Evolutionary conservation across 139 green algal species (phyloP), one percentile per base, ranked within the genome.

Genomic region (Picochlorum sp.): DNA sequence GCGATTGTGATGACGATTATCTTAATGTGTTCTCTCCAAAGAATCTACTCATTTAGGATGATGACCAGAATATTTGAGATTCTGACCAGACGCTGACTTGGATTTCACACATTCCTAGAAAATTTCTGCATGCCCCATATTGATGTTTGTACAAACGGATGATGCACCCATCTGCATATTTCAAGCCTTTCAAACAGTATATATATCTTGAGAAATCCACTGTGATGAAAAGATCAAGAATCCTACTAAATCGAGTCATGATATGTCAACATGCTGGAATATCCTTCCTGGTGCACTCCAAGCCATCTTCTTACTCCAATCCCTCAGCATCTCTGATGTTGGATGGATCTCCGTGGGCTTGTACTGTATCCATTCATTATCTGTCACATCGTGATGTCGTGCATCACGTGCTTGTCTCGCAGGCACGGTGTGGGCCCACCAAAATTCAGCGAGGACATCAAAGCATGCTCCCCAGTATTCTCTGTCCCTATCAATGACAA

Each of bases 391-490:
- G 9, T 26, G 18, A 41, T 41, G 34, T 13, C 34, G 8, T 54
- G n/a, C 15, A 38, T 65, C 68, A 30, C 74, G 20, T 2, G 56
- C 63, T 51, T 76, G 72, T 64, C 75, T 79, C 30, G 69, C 79
- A 6, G 82, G 82, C 20, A 85, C 64, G 6, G 84, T 69, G 56
- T 88, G 71, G 34, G 61, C 34, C 66, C 66, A 71, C 84, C 85
- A 94, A 44, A 90, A 92, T 54, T 89, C 73, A 2, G 66, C 69
- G 50, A 94, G 74, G n/a, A 80, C 75, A 3, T 65, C 50, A 47
- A 83, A 88, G 26, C 77, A 74, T 4, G 68, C 16, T 15, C 21
- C 34, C 87, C 87, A 94, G 66, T 94, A 94, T 16, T 64, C 46
- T 11, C 52, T 62, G 56, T 94, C 80, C 15, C 84, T 54, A 20